These are phyloP conservation scores for Citrus glauca DNA, from an alignment of 345 rosid genomes.

Conservation along the genomic window DNA sequence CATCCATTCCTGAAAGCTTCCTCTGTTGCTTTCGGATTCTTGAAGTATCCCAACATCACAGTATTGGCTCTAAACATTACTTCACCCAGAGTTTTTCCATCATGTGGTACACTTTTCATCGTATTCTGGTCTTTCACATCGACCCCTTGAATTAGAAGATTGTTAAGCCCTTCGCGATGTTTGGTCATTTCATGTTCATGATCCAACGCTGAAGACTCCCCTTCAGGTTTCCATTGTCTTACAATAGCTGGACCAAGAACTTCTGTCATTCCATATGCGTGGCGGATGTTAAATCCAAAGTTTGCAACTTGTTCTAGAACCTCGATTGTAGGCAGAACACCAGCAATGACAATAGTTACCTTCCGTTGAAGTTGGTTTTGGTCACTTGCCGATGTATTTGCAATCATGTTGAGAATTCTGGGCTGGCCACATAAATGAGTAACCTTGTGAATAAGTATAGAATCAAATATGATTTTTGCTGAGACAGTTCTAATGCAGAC, in stretches of 20 bases:
- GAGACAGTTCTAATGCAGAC: slow-evolving; percentile 42
- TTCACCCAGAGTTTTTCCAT: slow-evolving; percentile 63
- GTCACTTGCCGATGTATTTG: slow-evolving; percentile 1
- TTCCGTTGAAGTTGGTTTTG: slow-evolving; percentile 9
- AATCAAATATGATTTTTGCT: slow-evolving; percentile 27
- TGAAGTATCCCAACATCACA: slow-evolving; percentile 59
- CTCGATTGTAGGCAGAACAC: slow-evolving; percentile 21
- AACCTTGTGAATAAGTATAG: slow-evolving; percentile 30
- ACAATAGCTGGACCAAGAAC: slow-evolving; percentile 43
- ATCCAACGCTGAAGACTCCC: background rate
- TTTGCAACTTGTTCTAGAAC: slow-evolving; percentile 28
- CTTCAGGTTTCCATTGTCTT: slow-evolving; percentile 29
- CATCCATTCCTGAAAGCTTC: slow-evolving; percentile 56
- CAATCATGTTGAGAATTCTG: slow-evolving; percentile 33
- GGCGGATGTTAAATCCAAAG: slow-evolving; percentile 38
- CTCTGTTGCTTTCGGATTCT: slow-evolving; percentile 36
- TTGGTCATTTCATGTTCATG: background rate
- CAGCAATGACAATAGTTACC: slow-evolving; percentile 39
- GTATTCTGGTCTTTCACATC: slow-evolving; percentile 57
- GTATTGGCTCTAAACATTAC: slow-evolving; percentile 48
- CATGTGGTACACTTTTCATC: slow-evolving; percentile 41
- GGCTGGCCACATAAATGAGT: slow-evolving; percentile 53
- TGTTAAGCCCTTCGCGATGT: slow-evolving; percentile 27
- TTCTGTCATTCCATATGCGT: slow-evolving; percentile 64
- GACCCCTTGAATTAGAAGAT: slow-evolving; percentile 30